Evolutionary conservation across 2,329 filamentous ascomycete genomes (phyloP), one percentile per base, ranked within the genome.

Genomic region (Cadophora sp.): DNA sequence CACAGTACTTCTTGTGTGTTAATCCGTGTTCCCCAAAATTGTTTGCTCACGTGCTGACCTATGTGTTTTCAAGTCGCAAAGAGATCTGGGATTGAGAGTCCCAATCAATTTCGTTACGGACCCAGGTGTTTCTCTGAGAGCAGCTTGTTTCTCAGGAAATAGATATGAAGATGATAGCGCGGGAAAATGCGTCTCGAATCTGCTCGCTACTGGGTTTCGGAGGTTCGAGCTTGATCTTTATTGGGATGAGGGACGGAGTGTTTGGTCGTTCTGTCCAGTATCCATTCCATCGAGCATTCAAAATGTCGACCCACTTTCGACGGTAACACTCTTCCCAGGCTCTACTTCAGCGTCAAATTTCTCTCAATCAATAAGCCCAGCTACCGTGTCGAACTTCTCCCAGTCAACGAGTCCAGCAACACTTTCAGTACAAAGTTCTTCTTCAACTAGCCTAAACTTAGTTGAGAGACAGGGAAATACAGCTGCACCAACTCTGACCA

Each of bases 231-330:
- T 90, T 31, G 89, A 91, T 76, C 73, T 90, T 14, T 91, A 89
- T 74, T 91, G 89, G 89, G 88, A 90, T 71, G 74, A 82, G 27
- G 81, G 79, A 34, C 81, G 83, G 31, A 78, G 78, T 37, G 75
- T 81, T 50, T 91, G 89, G 87, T 86, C 81, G 61, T 81, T 91
- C 22, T 91, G 89, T 75, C 89, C 89, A 0, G 86, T 86, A 2
- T 77, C 83, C 56, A 80, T 88, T 63, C 83, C 84, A 43, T 70
- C 55, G 22, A 67, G 64, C 12, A 58, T 70, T 26, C 58, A 73
- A 31, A 73, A 73, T 65, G 69, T 69, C 34, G 60, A 71, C 5
- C 68, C 75, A 14, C 68, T 68, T 29, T 72, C 75, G 24, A 64
- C 61, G 6, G 16, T 61, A 22, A 72, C 76, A 2, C 72, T 73